These are phyloP conservation scores for Didymosphaeria variabile DNA, from an alignment of 2,329 filamentous ascomycete genomes.

Conservation along the genomic window DNA sequence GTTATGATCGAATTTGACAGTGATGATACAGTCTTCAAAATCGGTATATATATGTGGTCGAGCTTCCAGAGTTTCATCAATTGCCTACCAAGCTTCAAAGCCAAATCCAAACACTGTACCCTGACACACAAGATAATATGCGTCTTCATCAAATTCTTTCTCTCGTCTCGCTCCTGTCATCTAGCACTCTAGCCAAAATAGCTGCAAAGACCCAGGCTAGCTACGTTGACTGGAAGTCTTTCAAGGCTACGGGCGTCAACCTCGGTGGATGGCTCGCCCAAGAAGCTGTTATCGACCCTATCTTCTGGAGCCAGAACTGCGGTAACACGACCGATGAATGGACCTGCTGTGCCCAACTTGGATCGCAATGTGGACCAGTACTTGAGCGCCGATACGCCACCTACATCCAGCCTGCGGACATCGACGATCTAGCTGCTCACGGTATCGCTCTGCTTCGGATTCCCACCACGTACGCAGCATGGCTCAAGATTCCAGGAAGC, in stretches of 20 bases:
- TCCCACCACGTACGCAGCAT: constrained; percentile 50
- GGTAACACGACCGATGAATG: constrained; percentile 45
- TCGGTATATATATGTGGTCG: no score
- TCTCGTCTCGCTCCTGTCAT: no score
- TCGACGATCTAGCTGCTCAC: constrained; percentile 44
- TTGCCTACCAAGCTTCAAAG: no score
- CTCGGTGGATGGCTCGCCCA: constrained; percentile 45
- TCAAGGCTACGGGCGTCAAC: constrained; percentile 33
- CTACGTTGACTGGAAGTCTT: constrained; percentile 29
- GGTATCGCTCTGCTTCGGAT: constrained; percentile 48
- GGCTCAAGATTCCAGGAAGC: constrained; percentile 47
- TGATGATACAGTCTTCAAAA: no score
- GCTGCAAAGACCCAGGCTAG: background rate
- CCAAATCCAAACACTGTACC: no score
- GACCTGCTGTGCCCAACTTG: constrained; percentile 43
- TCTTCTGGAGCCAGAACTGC: constrained; percentile 36
- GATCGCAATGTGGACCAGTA: constrained; percentile 37
- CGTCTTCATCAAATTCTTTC: no score
- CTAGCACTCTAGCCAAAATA: no score
- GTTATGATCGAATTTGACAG: no score
- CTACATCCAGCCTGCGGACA: constrained; percentile 40
- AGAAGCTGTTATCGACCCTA: background rate
- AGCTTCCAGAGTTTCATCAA: no score
- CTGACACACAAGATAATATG: no score
- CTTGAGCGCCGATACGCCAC: constrained; percentile 42